These are phyloP conservation scores for Yarrowia hollandica DNA, from an alignment of 805 yeast genomes.

Conservation along the genomic window DNA sequence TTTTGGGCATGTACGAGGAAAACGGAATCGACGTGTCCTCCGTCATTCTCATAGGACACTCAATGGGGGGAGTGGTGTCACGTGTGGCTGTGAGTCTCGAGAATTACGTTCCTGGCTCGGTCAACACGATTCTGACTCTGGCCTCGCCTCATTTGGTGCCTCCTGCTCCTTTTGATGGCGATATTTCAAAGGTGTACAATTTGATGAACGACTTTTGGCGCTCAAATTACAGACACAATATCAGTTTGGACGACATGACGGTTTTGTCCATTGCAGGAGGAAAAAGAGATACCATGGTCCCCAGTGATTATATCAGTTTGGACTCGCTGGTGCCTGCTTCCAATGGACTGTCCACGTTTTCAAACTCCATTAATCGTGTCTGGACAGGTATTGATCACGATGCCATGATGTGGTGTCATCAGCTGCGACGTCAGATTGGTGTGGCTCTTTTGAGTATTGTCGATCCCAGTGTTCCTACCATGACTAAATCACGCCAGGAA, in stretches of 20 bases:
- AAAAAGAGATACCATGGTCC: slow-evolving; percentile 69
- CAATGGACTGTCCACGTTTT: slow-evolving; percentile 78
- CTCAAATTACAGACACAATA: slow-evolving; percentile 52
- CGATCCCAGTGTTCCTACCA: slow-evolving; percentile 47
- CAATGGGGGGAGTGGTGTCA: slow-evolving; percentile 97
- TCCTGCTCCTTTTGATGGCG: slow-evolving; percentile 92
- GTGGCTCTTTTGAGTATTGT: slow-evolving; percentile 58
- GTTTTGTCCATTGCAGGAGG: slow-evolving; percentile 91
- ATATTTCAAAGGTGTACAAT: slow-evolving; percentile 70
- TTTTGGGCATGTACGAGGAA: slow-evolving; percentile 62
- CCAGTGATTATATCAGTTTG: slow-evolving; percentile 84
- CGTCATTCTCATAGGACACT: slow-evolving; percentile 81
- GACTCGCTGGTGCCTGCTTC: slow-evolving; percentile 67
- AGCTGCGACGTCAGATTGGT: slow-evolving; percentile 67
- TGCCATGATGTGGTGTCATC: slow-evolving; percentile 96
- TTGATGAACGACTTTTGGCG: slow-evolving; percentile 80
- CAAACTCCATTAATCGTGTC: slow-evolving; percentile 84
- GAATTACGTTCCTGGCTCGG: slow-evolving; percentile 67
- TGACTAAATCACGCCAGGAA: slow-evolving; percentile 51
- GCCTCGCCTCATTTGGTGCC: slow-evolving; percentile 92
- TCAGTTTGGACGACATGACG: slow-evolving; percentile 58
- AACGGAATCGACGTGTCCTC: slow-evolving; percentile 52
- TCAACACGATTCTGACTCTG: slow-evolving; percentile 80
- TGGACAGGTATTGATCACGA: slow-evolving; percentile 95
- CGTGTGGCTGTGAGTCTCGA: slow-evolving; percentile 78